Evolutionary conservation across 1,139 yeast genomes (phyloP).

Genomic region (Pichia sorboxylosa): DNA sequence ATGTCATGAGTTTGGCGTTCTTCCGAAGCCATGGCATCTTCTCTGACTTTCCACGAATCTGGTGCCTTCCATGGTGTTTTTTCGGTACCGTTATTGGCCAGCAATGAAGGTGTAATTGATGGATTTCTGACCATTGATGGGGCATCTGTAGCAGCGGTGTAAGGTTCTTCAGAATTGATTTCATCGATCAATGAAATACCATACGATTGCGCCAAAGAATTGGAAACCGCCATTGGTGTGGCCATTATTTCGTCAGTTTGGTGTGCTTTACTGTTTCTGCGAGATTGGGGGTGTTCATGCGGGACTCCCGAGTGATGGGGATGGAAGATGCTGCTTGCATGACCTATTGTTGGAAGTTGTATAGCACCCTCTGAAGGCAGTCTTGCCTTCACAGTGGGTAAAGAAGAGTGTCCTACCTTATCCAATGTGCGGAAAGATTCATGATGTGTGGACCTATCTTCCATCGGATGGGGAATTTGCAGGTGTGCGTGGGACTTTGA

Average conservation of each 20-base stretch:
- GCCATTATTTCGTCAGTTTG: constrained; percentile 3
- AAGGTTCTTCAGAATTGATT: constrained; percentile 13
- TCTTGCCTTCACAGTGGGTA: background rate
- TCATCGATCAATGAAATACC: constrained; percentile 17
- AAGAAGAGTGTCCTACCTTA: no score
- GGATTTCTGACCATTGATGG: constrained; percentile 14
- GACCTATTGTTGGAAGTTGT: background rate
- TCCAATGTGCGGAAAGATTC: no score
- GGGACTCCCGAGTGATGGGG: no score
- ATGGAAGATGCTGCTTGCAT: no score
- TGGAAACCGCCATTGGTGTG: constrained; percentile 10
- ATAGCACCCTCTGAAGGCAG: background rate
- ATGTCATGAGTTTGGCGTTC: background rate
- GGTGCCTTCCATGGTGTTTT: constrained; percentile 23
- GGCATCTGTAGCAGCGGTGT: constrained; percentile 7
- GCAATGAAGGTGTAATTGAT: constrained; percentile 12
- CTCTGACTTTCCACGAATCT: constrained; percentile 24
- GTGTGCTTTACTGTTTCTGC: background rate
- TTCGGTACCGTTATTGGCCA: constrained; percentile 4
- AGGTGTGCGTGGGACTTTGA: background rate
- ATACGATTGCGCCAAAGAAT: constrained; percentile 13
- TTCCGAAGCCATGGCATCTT: background rate
- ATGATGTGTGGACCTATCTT: no score
- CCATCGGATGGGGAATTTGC: no score
- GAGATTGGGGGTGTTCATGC: no score